A percentile compares a stretch with the other conserved stretches of the same genome.
phyloP scores from a whole-genome alignment of 1,284 basidiomycete species.

The Serendipita sp. region DNA sequence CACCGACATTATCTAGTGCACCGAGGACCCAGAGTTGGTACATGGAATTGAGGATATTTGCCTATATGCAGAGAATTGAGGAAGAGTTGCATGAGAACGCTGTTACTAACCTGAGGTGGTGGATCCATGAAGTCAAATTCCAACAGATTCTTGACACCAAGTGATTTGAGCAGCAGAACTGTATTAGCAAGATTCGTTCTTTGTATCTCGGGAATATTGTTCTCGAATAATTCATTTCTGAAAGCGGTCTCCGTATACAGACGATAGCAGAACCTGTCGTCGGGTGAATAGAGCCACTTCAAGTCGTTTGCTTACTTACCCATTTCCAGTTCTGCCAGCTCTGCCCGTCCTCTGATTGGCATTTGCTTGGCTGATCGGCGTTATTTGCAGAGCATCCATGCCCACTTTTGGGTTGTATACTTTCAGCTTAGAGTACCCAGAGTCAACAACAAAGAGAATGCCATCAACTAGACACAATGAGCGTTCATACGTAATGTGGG shows the following conservation, averaged over 20 bases:
- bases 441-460: conserved; percentile 92
- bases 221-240: conserved; percentile 89
- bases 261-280: conserved; percentile 75
- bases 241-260: conserved; percentile 96
- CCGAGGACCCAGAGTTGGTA: conserved; percentile 98
- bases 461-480: conserved; percentile 63
- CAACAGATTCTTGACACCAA: conserved; percentile 89
- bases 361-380: conserved; percentile 96
- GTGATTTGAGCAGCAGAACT: conserved; percentile 83
- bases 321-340: conserved; percentile 89
- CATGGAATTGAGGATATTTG: conserved; percentile 94
- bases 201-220: conserved; percentile 96
- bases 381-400: conserved; percentile 98
- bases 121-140: conserved; percentile 99
- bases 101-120: conserved; percentile 37
- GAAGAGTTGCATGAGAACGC: not conserved
- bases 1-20: conserved; percentile 94
- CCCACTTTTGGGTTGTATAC: conserved; percentile 99
- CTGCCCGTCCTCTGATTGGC: conserved; percentile 90
- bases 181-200: conserved; percentile 95
- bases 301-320: conserved; percentile 34
- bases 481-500: conserved; percentile 12
- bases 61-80: conserved; percentile 28
- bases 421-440: conserved; percentile 94
- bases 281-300: not conserved